Conservation (phyloP, 371 early-diverging fungal genomes). For the Nosema muscidifuracis region DNA sequence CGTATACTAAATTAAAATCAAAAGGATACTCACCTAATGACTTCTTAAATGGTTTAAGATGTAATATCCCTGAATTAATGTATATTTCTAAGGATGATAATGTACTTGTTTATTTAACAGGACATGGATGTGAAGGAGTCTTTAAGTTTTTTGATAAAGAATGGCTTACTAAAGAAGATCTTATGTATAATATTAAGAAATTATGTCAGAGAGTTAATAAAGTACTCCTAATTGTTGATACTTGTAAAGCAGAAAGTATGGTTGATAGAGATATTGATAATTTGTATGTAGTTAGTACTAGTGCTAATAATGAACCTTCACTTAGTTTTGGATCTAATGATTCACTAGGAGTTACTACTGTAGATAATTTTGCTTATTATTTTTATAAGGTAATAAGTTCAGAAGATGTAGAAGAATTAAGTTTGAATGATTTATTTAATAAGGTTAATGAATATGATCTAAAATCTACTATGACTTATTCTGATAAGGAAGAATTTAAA, state of each 20-base stretch:
- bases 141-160: conserved; percentile 57
- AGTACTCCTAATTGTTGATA: conserved; percentile 59
- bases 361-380: conserved; percentile 37
- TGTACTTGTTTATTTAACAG: conserved; percentile 59
- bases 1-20: conserved; percentile 17
- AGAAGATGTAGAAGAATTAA: neutral
- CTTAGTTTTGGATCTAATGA: conserved; percentile 28
- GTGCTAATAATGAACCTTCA: conserved; percentile 47
- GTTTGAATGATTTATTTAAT: neutral
- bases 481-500: neutral
- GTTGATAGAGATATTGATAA: conserved; percentile 48
- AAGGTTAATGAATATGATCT: conserved; percentile 2
- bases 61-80: conserved; percentile 42
- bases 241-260: conserved; percentile 60
- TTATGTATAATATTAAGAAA: conserved; percentile 43
- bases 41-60: conserved; percentile 52
- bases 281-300: conserved; percentile 50
- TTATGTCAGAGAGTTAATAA: conserved; percentile 46
- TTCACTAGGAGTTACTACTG: conserved; percentile 9
- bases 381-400: conserved; percentile 1
- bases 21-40: conserved; percentile 24
- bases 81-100: conserved; percentile 48
- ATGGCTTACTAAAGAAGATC: conserved; percentile 52
- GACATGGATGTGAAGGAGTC: conserved; percentile 60
- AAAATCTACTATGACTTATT: conserved; percentile 6